These are phyloP conservation scores for Pleurotus djamor DNA, from an alignment of 768 basidiomycete genomes.

Conservation along the genomic window DNA sequence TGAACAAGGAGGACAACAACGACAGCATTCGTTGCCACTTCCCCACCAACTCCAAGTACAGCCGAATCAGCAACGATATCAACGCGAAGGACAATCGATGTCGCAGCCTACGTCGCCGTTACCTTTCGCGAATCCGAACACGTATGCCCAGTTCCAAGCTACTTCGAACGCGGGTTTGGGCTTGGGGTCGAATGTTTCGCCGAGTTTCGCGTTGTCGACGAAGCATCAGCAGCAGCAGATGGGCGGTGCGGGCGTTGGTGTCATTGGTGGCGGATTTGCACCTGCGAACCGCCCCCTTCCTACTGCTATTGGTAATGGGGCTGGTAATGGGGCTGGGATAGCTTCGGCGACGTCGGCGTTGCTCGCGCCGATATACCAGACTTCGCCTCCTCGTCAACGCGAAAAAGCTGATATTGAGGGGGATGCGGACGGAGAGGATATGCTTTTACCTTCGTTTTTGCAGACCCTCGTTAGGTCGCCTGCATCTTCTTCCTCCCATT, in stretches of 20 bases:
- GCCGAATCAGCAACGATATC: constrained; percentile 23
- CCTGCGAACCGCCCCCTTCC: no score
- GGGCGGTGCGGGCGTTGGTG: not conserved
- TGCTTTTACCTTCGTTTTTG: constrained; percentile 74
- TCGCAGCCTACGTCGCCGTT: constrained; percentile 32
- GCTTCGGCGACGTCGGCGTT: not conserved
- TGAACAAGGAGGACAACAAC: not conserved
- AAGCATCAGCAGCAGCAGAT: no score
- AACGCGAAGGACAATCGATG: no score
- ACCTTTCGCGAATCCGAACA: constrained; percentile 13
- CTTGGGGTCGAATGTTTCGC: no score
- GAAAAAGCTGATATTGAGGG: not conserved
- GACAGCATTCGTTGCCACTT: not conserved
- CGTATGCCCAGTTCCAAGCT: constrained; percentile 7
- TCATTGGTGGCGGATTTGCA: not conserved
- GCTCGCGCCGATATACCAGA: constrained; percentile 66
- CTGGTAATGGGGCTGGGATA: no score
- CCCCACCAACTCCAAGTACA: constrained; percentile 6
- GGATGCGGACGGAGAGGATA: constrained; percentile 40
- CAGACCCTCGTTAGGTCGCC: constrained; percentile 70
- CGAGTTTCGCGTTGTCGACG: no score
- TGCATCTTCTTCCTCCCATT: not conserved
- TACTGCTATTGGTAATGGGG: no score
- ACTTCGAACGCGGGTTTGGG: no score
- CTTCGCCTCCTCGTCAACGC: constrained; percentile 34